Evolutionary conservation across 164 flowering plant genomes (phyloP).

Genomic region (Euptelea pleiosperma): DNA sequence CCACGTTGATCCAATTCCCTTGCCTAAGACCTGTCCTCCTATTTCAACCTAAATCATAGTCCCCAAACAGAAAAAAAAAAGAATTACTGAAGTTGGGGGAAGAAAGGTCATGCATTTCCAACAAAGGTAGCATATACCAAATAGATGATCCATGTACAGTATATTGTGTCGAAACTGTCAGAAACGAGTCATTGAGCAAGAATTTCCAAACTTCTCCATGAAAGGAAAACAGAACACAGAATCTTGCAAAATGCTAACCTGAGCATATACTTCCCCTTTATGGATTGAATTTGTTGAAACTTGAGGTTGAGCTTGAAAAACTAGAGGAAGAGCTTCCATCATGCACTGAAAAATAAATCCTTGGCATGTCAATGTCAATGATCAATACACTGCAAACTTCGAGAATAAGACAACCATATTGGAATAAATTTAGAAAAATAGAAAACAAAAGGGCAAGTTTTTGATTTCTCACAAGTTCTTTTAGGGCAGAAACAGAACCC

Average conservation of each 20-base stretch:
- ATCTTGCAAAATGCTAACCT: slow-evolving; percentile 41
- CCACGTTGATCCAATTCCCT: slow-evolving; percentile 75
- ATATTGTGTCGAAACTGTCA: too few species aligned
- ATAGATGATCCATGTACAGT: too few species aligned
- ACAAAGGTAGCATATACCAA: background rate
- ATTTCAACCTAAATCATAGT: slow-evolving; percentile 62
- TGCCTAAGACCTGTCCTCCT: slow-evolving; percentile 69
- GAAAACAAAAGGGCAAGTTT: slow-evolving; percentile 2
- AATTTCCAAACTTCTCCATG: background rate
- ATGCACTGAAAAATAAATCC: slow-evolving; percentile 48
- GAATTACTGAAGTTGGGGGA: too few species aligned
- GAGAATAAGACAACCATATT: slow-evolving; percentile 1
- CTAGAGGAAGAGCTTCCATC: slow-evolving; percentile 61
- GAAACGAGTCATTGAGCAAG: background rate
- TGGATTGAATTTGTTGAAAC: slow-evolving; percentile 35
- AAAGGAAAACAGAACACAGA: background rate
- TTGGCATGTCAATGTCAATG: slow-evolving; percentile 3
- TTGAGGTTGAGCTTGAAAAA: slow-evolving; percentile 51
- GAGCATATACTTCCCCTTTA: slow-evolving; percentile 58
- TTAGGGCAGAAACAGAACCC: slow-evolving; percentile 28
- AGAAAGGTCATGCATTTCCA: background rate
- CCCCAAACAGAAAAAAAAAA: slow-evolving; percentile 10
- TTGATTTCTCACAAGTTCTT: slow-evolving; percentile 23
- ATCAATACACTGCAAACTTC: slow-evolving; percentile 2
- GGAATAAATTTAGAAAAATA: background rate